Base-by-base conservation (phyloP, 495 filamentous ascomycete genomes). In the Penicillium malachiteum region DNA sequence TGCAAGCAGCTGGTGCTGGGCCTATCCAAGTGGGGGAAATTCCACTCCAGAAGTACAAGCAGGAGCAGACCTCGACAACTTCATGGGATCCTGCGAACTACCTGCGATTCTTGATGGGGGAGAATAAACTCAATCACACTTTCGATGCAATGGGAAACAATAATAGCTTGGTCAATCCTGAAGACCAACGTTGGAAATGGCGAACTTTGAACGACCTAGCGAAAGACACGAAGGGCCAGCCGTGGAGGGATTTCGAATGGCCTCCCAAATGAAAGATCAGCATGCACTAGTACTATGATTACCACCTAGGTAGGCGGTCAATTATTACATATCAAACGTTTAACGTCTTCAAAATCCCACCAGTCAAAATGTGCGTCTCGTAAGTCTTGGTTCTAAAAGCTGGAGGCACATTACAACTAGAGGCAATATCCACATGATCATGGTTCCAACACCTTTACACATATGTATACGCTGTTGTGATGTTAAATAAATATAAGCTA, bases 101-200 rank as follows among this genome's bases (percentile, higher is more conserved):
- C 55, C n/a, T 69, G 32, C 48, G 64, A 17, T 69, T 67, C 26
- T 56, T 65, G 58, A 64, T 66, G 60, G 60, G 60, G 0, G 63
- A 69, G 52, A 48, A 46, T 1, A 60, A 58, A 46, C 60, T 66
- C 32, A 48, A 64, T 16, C 60, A 69, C 50, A 58, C 63, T n/a
- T 12, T 32, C 12, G 39, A n/a, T 17, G 59, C 55, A 3, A 18
- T 63, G 26, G 59, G 62, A 14, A 47, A 45, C 42, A 57, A 58
- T 48, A 62, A 66, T 49, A 56, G 56, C 17, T 7, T 66, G 8
- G 35, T 38, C 9, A 38, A 38, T 38, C 35, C 35, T 9, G 13
- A 38, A 9, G 9, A 38, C 1, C 39, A 54, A 43, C 26, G 60
- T 12, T 69, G 66, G 63, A 59, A 40, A 30, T 69, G 63, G 63